Conservation (phyloP, 345 rosid species). For the Salix exigua region DNA sequence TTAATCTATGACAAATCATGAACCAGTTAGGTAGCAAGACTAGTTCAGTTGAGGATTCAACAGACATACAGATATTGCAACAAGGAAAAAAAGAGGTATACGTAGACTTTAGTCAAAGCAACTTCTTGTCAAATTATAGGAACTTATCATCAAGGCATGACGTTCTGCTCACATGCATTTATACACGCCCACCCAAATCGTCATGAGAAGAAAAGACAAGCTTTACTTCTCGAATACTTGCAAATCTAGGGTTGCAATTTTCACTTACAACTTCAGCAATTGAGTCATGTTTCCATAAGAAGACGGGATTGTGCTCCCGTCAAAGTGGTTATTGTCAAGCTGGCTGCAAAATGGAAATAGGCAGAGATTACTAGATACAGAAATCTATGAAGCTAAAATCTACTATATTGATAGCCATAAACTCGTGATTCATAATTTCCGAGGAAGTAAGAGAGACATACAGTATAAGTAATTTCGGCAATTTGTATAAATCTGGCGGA, state of each 20-base stretch:
- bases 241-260: conserved; percentile 10
- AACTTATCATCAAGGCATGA: not conserved
- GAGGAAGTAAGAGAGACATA: conserved; percentile 40
- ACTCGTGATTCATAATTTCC: conserved; percentile 3
- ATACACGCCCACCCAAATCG: not conserved
- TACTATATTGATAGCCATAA: not conserved
- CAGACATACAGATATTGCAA: not conserved
- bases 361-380: not conserved
- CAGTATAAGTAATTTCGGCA: conserved; percentile 79
- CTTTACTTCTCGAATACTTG: not conserved
- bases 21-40: not conserved
- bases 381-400: not conserved
- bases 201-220: not conserved
- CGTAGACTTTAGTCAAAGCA: not conserved
- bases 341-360: conserved; percentile 57
- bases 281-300: conserved; percentile 70
- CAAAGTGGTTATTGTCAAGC: conserved; percentile 83
- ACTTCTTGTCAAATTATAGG: not conserved
- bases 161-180: not conserved
- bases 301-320: conserved; percentile 65
- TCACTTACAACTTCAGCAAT: conserved; percentile 81
- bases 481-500: conserved; percentile 63
- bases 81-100: not conserved
- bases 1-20: not conserved
- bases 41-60: not conserved